These are phyloP conservation scores for Ophiognomonia clavigignenti-juglandacearum DNA, from an alignment of 2,329 filamentous ascomycete species.

Conservation along the genomic window DNA sequence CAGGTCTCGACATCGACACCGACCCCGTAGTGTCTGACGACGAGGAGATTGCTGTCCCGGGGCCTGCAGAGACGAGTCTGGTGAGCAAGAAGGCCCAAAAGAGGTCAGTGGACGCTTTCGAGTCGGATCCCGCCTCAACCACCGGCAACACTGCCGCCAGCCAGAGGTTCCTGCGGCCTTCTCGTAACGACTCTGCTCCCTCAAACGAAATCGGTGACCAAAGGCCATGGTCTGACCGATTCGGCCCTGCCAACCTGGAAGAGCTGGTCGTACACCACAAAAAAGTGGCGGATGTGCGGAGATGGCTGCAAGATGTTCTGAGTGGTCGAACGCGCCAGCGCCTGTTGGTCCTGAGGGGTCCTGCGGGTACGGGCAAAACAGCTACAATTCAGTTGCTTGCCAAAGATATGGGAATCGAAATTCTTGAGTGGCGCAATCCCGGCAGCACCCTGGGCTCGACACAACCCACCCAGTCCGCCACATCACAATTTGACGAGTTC, in stretches of 20 bases:
- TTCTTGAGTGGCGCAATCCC: conserved; percentile 91
- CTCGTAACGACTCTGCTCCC: conserved; percentile 24
- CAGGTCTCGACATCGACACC: conserved; percentile 41
- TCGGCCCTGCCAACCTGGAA: conserved; percentile 67
- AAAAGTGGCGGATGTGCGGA: conserved; percentile 81
- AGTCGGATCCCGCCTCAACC: conserved; percentile 22
- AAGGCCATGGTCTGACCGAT: conserved; percentile 84
- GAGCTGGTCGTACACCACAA: conserved; percentile 93
- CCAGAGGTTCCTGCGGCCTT: conserved; percentile 48
- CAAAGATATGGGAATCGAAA: conserved; percentile 67
- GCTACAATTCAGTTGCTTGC: conserved; percentile 77
- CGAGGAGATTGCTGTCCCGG: conserved; percentile 49
- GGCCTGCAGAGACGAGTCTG: conserved; percentile 46
- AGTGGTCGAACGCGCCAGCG: conserved; percentile 61
- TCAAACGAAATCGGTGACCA: conserved; percentile 39
- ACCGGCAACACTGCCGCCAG: conserved; percentile 30
- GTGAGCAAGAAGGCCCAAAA: conserved; percentile 53
- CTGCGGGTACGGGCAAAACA: conserved; percentile 90
- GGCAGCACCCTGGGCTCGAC: conserved; percentile 51
- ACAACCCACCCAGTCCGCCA: conserved; percentile 63
- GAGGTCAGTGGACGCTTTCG: conserved; percentile 35
- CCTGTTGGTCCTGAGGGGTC: conserved; percentile 79
- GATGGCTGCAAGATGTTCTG: conserved; percentile 75
- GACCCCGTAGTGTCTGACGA: conserved; percentile 59
- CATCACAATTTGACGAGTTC: conserved; percentile 88